These are phyloP conservation scores for Xerophyta viscosa DNA, from an alignment of 106 monocot genomes.

Conservation along the genomic window DNA sequence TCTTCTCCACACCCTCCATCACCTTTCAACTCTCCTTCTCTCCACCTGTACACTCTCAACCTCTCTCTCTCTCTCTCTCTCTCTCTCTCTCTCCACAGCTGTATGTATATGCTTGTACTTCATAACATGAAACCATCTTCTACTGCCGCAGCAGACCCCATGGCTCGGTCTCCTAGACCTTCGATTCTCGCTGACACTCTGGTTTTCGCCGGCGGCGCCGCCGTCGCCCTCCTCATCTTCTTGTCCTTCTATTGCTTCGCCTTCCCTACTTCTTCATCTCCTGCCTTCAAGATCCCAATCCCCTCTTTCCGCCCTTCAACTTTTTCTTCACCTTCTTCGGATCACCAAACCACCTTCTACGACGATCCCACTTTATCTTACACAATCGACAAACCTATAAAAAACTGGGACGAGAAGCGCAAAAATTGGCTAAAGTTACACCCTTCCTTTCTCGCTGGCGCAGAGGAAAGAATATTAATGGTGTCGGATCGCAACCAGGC, in stretches of 20 bases:
- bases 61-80: too few relatives aligned
- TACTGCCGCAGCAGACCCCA: not conserved
- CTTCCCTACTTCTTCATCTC: not conserved
- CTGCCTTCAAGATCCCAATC: too few relatives aligned
- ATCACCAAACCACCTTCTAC: slow-evolving; percentile 19
- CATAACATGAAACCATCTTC: too few relatives aligned
- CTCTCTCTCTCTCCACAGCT: too few relatives aligned
- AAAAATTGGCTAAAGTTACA: slow-evolving; percentile 20
- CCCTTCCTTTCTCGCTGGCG: slow-evolving; percentile 7
- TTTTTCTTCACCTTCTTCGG: not conserved
- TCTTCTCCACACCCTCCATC: not conserved
- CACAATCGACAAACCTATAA: slow-evolving; percentile 14
- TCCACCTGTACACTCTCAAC: too few relatives aligned
- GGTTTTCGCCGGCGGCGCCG: slow-evolving; percentile 8
- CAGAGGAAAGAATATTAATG: slow-evolving; percentile 14
- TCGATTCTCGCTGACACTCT: slow-evolving; percentile 4
- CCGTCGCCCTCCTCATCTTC: slow-evolving; percentile 7
- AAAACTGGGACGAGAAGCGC: slow-evolving; percentile 42
- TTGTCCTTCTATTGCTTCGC: slow-evolving; percentile 7
- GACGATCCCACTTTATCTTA: slow-evolving; percentile 31
- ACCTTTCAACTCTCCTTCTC: too few relatives aligned
- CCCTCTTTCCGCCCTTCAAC: too few relatives aligned
- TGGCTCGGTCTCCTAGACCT: slow-evolving; percentile 1
- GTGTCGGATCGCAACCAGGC: slow-evolving; percentile 31
- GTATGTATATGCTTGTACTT: too few relatives aligned